Percentiles rank a stretch among this genome's conserved stretches.
These are phyloP conservation scores for Radiomyces spectabilis DNA, from an alignment of 192 early-diverging fungal genomes.

Conservation along the genomic window DNA sequence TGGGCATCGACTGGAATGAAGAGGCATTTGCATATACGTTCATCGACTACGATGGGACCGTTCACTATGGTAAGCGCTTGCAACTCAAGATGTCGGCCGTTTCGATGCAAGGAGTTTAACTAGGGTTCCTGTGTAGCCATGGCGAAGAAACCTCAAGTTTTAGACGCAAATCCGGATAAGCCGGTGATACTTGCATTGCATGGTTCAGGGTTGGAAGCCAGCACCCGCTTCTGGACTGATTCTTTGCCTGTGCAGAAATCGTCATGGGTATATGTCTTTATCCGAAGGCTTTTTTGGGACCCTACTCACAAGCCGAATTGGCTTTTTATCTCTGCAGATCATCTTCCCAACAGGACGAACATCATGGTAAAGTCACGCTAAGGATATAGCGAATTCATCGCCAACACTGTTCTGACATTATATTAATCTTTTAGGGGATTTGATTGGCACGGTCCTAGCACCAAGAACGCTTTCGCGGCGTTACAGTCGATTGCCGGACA, in stretches of 20 bases:
- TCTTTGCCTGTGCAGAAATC: constrained; percentile 47
- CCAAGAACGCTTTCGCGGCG: constrained; percentile 48
- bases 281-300: no score
- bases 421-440: constrained; percentile 55
- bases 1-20: constrained; percentile 26
- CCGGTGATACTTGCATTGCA: constrained; percentile 65
- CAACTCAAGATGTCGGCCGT: no score
- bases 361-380: constrained; percentile 40
- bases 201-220: constrained; percentile 64
- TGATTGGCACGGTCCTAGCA: constrained; percentile 74
- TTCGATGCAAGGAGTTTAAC: no score
- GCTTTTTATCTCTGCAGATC: constrained; percentile 44
- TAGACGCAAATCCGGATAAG: constrained; percentile 14
- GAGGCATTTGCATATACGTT: constrained; percentile 65
- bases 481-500: no score
- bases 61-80: constrained; percentile 70
- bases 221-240: constrained; percentile 50
- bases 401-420: no score
- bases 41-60: constrained; percentile 54
- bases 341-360: constrained; percentile 65
- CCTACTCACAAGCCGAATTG: no score
- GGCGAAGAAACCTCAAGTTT: constrained; percentile 29
- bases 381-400: neutral
- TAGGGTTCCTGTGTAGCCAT: constrained; percentile 8
- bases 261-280: constrained; percentile 52